Evolutionary conservation across 169 alveolate genomes (phyloP).

Genomic region (Cryptosporidium baileyi): DNA sequence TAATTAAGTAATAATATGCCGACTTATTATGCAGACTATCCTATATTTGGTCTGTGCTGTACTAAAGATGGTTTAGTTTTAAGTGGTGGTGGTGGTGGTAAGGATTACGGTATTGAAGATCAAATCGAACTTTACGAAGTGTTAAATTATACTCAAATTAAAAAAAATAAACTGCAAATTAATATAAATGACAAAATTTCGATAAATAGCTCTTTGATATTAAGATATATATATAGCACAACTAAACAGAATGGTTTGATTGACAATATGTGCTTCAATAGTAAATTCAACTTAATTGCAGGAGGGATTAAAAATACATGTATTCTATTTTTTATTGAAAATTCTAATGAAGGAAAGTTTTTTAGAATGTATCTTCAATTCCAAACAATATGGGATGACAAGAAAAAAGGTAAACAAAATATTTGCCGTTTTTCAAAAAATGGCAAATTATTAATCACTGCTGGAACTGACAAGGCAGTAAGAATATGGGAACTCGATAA

Average conservation of each 20-base stretch:
- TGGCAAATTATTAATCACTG: slow-evolving; percentile 46
- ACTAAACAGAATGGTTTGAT: slow-evolving; percentile 53
- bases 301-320: slow-evolving; percentile 59
- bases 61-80: slow-evolving; percentile 8
- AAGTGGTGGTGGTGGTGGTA: slow-evolving; percentile 70
- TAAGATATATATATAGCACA: slow-evolving; percentile 19
- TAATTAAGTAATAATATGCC: no score
- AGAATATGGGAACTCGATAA: slow-evolving; percentile 33
- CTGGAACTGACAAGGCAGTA: slow-evolving; percentile 46
- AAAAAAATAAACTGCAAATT: neutral
- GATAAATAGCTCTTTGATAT: slow-evolving; percentile 1
- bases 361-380: slow-evolving; percentile 48
- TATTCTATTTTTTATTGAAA: slow-evolving; percentile 16
- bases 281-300: slow-evolving; percentile 24
- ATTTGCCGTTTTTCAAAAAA: slow-evolving; percentile 46
- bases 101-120: slow-evolving; percentile 67
- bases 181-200: slow-evolving; percentile 36
- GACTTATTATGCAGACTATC: slow-evolving; percentile 61
- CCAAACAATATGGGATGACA: slow-evolving; percentile 45
- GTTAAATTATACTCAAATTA: neutral
- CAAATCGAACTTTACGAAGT: slow-evolving; percentile 50
- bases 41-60: slow-evolving; percentile 60
- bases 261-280: slow-evolving; percentile 42
- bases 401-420: slow-evolving; percentile 58
- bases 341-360: neutral